Conservation (phyloP, 2,329 filamentous ascomycete genomes). For the Paramyrothecium sp. region DNA sequence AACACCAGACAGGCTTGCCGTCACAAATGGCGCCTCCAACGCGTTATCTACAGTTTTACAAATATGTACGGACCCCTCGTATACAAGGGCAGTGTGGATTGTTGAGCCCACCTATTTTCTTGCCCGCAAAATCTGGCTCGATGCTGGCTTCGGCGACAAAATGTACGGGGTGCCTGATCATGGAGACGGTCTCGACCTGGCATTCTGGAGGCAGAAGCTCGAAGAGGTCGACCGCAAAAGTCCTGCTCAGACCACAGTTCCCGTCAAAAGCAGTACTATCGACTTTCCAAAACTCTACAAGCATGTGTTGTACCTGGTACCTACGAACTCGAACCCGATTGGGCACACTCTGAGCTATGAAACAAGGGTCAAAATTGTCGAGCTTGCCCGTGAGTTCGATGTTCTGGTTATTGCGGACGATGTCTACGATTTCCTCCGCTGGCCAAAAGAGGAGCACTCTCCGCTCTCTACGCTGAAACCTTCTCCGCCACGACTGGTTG, state of each 20-base stretch:
- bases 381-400: conserved; percentile 61
- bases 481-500: conserved; percentile 53
- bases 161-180: conserved; percentile 61
- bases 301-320: conserved; percentile 68
- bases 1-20: conserved; percentile 37
- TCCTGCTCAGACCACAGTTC: not conserved
- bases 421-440: conserved; percentile 70
- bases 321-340: conserved; percentile 69
- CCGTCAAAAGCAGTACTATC: conserved; percentile 34
- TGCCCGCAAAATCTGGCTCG: conserved; percentile 64
- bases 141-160: conserved; percentile 58
- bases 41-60: conserved; percentile 62
- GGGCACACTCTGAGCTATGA: conserved; percentile 60
- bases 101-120: conserved; percentile 66
- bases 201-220: not conserved
- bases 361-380: conserved; percentile 54
- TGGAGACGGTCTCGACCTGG: conserved; percentile 16
- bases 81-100: conserved; percentile 64
- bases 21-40: conserved; percentile 66
- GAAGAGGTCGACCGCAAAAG: not conserved
- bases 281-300: conserved; percentile 55
- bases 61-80: conserved; percentile 63
- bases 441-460: conserved; percentile 31
- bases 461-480: conserved; percentile 1
- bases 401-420: conserved; percentile 67